Conservation (phyloP, 2,329 filamentous ascomycete species). For the Cladosporium colombiae region DNA sequence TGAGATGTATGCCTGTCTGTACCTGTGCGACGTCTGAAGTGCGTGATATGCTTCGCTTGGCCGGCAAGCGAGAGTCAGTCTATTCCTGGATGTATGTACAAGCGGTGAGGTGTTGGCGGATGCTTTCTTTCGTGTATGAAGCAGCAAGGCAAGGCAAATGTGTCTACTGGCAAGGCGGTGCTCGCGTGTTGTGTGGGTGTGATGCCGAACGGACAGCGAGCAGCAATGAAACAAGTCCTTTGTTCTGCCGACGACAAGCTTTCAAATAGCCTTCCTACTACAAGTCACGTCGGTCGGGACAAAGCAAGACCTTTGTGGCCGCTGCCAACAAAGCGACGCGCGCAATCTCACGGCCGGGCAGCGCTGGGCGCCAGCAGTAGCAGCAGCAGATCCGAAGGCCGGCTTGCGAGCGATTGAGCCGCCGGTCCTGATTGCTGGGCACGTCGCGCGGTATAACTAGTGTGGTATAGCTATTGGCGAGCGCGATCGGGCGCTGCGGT, state of each 20-base stretch:
- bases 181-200: neutral
- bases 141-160: neutral
- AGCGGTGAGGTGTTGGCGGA: neutral
- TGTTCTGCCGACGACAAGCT: slow-evolving; percentile 10
- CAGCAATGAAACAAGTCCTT: slow-evolving; percentile 17
- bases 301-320: slow-evolving; percentile 12
- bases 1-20: neutral
- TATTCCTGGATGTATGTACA: slow-evolving; percentile 6
- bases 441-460: slow-evolving; percentile 12
- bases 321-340: slow-evolving; percentile 16
- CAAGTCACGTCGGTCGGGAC: neutral
- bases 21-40: slow-evolving; percentile 1
- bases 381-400: slow-evolving; percentile 4
- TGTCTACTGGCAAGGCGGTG: slow-evolving; percentile 13
- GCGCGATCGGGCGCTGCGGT: slow-evolving; percentile 9
- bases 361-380: slow-evolving; percentile 6
- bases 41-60: slow-evolving; percentile 11
- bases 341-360: slow-evolving; percentile 9
- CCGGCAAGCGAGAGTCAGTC: slow-evolving; percentile 16
- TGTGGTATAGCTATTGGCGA: slow-evolving; percentile 15
- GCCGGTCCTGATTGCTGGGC: slow-evolving; percentile 1
- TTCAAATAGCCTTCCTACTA: slow-evolving; percentile 12
- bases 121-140: neutral
- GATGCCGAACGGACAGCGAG: neutral
- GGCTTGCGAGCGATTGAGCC: neutral